Conservation (phyloP, 768 basidiomycete genomes). For the Rossbeevera mucosa region DNA sequence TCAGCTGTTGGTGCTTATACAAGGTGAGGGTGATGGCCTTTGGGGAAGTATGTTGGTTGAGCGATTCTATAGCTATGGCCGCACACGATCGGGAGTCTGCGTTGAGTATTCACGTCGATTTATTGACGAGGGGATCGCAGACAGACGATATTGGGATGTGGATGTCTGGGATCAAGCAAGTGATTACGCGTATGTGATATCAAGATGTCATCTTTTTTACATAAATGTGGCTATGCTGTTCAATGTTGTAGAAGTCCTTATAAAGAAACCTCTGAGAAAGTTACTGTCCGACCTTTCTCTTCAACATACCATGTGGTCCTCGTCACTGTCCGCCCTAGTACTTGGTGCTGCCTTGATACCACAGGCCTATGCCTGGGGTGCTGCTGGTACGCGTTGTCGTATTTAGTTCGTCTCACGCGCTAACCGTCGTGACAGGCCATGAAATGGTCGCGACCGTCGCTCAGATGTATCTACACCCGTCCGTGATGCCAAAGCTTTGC, state of each 20-base stretch:
- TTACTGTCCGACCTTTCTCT: not conserved
- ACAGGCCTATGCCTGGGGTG: slow-evolving; percentile 36
- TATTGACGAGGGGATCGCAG: slow-evolving; percentile 73
- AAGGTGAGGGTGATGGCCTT: slow-evolving; percentile 48
- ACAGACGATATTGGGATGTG: slow-evolving; percentile 80
- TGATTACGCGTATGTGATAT: slow-evolving; percentile 73
- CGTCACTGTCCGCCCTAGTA: slow-evolving; percentile 11
- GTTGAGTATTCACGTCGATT: slow-evolving; percentile 77
- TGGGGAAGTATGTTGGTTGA: not conserved
- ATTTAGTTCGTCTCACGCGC: not conserved
- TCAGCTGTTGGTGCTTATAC: slow-evolving; percentile 62
- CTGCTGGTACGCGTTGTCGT: slow-evolving; percentile 28
- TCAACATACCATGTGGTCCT: slow-evolving; percentile 22
- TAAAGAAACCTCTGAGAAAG: slow-evolving; percentile 12
- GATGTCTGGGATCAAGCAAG: slow-evolving; percentile 89
- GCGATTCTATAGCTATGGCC: slow-evolving; percentile 60
- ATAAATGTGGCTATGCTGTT: no score
- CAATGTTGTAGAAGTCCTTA: not conserved
- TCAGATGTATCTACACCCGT: slow-evolving; percentile 82
- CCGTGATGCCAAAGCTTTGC: slow-evolving; percentile 61
- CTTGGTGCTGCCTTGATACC: slow-evolving; percentile 21
- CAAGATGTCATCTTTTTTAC: no score
- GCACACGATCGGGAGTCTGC: slow-evolving; percentile 73
- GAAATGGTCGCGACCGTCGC: slow-evolving; percentile 94
- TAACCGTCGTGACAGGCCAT: slow-evolving; percentile 52